These are phyloP conservation scores for Penicillium sp. DNA, from an alignment of 2,329 filamentous ascomycete genomes.

Conservation along the genomic window DNA sequence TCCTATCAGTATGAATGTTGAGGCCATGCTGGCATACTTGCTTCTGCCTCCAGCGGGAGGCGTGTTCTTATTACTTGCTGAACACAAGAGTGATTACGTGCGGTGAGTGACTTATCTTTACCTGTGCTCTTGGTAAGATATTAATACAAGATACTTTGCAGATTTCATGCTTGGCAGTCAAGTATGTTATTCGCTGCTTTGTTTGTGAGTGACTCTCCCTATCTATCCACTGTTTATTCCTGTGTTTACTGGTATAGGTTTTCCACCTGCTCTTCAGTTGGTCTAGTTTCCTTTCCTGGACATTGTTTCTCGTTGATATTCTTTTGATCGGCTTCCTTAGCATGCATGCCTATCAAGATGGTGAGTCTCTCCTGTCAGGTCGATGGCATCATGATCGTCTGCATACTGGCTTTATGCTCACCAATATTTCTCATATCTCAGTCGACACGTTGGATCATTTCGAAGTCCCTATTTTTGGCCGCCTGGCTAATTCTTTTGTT, in stretches of 20 bases:
- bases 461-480: conserved; percentile 84
- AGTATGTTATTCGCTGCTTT: conserved; percentile 75
- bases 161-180: conserved; percentile 96
- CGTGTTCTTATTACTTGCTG: conserved; percentile 78
- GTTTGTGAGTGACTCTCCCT: conserved; percentile 47
- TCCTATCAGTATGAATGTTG: conserved; percentile 81
- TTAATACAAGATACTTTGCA: conserved; percentile 36
- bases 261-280: conserved; percentile 85
- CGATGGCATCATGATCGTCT: neutral
- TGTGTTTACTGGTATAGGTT: conserved; percentile 55
- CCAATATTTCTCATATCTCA: conserved; percentile 27
- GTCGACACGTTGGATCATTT: conserved; percentile 68
- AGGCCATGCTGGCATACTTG: conserved; percentile 88
- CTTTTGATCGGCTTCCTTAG: conserved; percentile 74
- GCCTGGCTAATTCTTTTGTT: conserved; percentile 81
- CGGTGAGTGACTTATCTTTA: conserved; percentile 55
- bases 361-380: conserved; percentile 46
- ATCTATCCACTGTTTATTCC: neutral
- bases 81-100: conserved; percentile 97
- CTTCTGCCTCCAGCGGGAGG: conserved; percentile 81
- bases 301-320: conserved; percentile 76
- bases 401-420: neutral
- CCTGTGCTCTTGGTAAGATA: neutral
- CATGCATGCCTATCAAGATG: conserved; percentile 80
- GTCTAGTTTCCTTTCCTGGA: conserved; percentile 80